A percentile compares a stretch with the other conserved stretches of the same genome.
These are phyloP conservation scores for Ustilago bromivora DNA, from an alignment of 1,284 basidiomycete species.

Conservation along the genomic window DNA sequence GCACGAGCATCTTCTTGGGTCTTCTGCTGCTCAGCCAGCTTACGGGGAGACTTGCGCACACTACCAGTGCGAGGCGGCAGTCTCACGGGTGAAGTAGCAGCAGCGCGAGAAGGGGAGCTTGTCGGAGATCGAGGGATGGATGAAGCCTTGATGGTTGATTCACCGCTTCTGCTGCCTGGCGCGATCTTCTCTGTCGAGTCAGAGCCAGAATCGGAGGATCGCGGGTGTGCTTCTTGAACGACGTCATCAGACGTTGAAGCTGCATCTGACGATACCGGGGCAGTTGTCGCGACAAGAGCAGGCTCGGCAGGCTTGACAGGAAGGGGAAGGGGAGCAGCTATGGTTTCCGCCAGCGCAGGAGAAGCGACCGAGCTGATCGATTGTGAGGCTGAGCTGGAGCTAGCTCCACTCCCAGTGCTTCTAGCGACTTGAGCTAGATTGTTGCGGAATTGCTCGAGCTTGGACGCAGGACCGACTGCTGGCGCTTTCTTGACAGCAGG, in stretches of 20 bases:
- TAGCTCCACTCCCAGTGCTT: slow-evolving; percentile 36
- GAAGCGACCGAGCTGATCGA: slow-evolving; percentile 14
- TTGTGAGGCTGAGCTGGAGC: slow-evolving; percentile 26
- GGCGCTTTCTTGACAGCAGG: slow-evolving; percentile 24
- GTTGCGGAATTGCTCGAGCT: slow-evolving; percentile 52
- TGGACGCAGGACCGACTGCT: slow-evolving; percentile 38
- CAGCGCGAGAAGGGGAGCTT: slow-evolving; percentile 39
- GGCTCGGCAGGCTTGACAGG: background rate
- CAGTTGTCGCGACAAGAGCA: background rate
- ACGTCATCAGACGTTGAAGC: slow-evolving; percentile 1
- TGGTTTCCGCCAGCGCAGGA: slow-evolving; percentile 5
- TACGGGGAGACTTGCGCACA: slow-evolving; percentile 48
- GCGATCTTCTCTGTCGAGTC: slow-evolving; percentile 40
- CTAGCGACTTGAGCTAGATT: slow-evolving; percentile 46
- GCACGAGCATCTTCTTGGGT: slow-evolving; percentile 17
- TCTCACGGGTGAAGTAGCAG: slow-evolving; percentile 30
- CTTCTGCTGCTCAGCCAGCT: slow-evolving; percentile 35
- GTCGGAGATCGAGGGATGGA: slow-evolving; percentile 49
- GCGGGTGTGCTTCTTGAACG: slow-evolving; percentile 2
- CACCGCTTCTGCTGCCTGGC: slow-evolving; percentile 29
- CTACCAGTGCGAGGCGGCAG: slow-evolving; percentile 42
- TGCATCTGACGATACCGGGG: slow-evolving; percentile 1
- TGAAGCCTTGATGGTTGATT: slow-evolving; percentile 50
- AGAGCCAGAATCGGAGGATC: slow-evolving; percentile 35
- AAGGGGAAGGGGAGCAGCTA: background rate